phyloP scores from a whole-genome alignment of 2,329 filamentous ascomycete genomes.

The Sarocladium oryzae region DNA sequence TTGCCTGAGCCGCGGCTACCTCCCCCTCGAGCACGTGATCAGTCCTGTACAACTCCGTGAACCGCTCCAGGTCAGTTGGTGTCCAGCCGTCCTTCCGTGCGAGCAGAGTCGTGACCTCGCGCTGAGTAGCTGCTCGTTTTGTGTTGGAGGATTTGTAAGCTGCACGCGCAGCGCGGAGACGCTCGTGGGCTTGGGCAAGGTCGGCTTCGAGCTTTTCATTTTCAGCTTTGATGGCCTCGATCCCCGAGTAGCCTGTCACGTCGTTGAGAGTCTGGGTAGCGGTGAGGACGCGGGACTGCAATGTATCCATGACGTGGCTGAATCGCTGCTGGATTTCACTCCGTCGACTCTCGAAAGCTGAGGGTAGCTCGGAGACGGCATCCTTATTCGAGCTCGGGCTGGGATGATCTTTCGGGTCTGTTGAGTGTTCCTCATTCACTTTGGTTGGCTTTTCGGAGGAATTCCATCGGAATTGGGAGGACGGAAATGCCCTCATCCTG shows the following conservation, averaged over 20 bases:
- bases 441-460: conserved; percentile 9
- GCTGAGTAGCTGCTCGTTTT: conserved; percentile 80
- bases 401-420: background rate
- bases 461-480: conserved; percentile 5
- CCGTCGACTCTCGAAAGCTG: conserved; percentile 24
- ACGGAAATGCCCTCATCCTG: background rate
- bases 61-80: conserved; percentile 80
- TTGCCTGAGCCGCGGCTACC: conserved; percentile 65
- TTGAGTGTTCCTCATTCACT: background rate
- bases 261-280: conserved; percentile 88
- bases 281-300: conserved; percentile 77
- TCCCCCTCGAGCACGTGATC: conserved; percentile 91
- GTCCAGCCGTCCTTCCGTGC: conserved; percentile 93
- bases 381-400: background rate
- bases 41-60: conserved; percentile 83
- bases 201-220: conserved; percentile 62
- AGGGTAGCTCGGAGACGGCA: conserved; percentile 22
- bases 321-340: conserved; percentile 27
- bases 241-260: conserved; percentile 87
- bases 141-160: conserved; percentile 79
- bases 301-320: conserved; percentile 68
- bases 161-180: conserved; percentile 65
- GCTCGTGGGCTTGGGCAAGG: conserved; percentile 52
- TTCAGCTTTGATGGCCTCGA: conserved; percentile 74
- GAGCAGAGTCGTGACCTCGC: conserved; percentile 89